These are phyloP conservation scores for Punctularia strigosozonata DNA, from an alignment of 768 basidiomycete genomes.

Conservation along the genomic window DNA sequence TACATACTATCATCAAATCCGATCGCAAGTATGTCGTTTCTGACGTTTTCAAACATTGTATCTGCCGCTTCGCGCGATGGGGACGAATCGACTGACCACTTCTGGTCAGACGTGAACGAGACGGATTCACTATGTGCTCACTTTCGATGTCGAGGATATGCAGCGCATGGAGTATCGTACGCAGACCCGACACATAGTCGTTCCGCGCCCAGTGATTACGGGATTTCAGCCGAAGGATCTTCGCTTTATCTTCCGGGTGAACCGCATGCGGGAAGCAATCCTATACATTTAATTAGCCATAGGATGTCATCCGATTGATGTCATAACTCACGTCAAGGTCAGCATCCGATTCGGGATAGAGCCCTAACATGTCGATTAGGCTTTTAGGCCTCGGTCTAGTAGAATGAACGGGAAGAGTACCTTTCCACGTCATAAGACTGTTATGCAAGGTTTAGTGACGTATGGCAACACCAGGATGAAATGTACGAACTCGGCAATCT, in stretches of 20 bases:
- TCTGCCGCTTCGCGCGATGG: constrained; percentile 46
- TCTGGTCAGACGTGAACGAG: too few relatives aligned
- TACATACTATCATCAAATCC: constrained; percentile 64
- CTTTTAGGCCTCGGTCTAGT: background rate
- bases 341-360: constrained; percentile 39
- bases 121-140: too few relatives aligned
- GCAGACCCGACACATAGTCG: constrained; percentile 41
- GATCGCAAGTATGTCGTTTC: constrained; percentile 56
- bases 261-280: constrained; percentile 41
- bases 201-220: constrained; percentile 53
- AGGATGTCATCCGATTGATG: too few relatives aligned
- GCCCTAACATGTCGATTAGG: constrained; percentile 25
- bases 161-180: constrained; percentile 47
- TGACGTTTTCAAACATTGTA: constrained; percentile 57
- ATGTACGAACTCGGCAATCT: constrained; percentile 49
- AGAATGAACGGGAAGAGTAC: constrained; percentile 19
- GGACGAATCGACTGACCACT: constrained; percentile 37
- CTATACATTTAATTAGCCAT: constrained; percentile 35
- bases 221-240: constrained; percentile 45
- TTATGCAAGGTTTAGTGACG: background rate
- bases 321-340: too few relatives aligned
- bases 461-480: background rate
- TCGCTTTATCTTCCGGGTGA: constrained; percentile 42
- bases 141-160: constrained; percentile 50
- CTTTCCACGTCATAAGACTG: constrained; percentile 58